Evolutionary conservation across 176 grass and related monocot genomes (phyloP).

Genomic region (Carex parvula): DNA sequence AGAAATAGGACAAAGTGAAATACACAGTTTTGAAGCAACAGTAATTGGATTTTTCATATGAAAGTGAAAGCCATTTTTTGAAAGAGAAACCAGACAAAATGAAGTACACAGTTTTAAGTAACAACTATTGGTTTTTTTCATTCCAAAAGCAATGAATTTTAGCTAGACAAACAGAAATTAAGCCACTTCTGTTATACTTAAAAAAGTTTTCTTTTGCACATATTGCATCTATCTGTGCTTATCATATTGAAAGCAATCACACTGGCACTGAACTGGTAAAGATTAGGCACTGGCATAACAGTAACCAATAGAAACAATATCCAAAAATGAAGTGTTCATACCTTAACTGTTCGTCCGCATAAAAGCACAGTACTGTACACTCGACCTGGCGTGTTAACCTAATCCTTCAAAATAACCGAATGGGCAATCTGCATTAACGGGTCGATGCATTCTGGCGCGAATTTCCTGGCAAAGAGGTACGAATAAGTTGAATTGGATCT

Average conservation of each 20-base stretch:
- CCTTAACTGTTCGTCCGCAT: slow-evolving; percentile 26
- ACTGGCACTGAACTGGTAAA: slow-evolving; percentile 5
- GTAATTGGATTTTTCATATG: neutral
- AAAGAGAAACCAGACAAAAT: neutral
- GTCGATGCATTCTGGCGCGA: slow-evolving; percentile 42
- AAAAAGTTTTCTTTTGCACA: neutral
- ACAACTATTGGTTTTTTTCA: neutral
- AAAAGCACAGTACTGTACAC: slow-evolving; percentile 16
- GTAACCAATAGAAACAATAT: slow-evolving; percentile 23
- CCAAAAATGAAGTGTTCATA: neutral
- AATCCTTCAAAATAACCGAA: slow-evolving; percentile 71
- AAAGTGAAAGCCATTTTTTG: neutral
- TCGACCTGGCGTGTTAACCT: slow-evolving; percentile 18
- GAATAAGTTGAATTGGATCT: slow-evolving; percentile 80
- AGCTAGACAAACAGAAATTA: neutral
- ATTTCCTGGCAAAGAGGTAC: slow-evolving; percentile 82
- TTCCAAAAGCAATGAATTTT: neutral
- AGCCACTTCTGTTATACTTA: neutral
- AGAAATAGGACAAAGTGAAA: neutral
- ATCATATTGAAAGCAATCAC: neutral
- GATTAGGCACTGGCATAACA: neutral
- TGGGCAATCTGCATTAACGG: slow-evolving; percentile 67
- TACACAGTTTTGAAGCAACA: neutral
- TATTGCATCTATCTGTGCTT: neutral
- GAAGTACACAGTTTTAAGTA: neutral